Percentiles rank a stretch among this genome's conserved stretches.
Evolutionary conservation across 179 eudicot genomes (phyloP).

Genomic region (Gypsophila paniculata): DNA sequence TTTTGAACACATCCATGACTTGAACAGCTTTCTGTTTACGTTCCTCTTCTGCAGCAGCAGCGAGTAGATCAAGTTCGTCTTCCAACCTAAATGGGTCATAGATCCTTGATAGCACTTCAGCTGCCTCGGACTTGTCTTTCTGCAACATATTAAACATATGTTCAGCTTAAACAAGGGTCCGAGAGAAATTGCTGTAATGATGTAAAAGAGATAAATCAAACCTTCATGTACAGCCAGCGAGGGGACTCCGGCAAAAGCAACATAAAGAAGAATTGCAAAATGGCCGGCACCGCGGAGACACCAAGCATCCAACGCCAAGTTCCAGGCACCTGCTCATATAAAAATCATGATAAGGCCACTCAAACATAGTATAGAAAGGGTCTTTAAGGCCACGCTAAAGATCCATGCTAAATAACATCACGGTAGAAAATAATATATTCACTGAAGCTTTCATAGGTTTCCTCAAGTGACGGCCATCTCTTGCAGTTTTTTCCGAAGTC

Average conservation of each 20-base stretch:
- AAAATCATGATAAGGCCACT: background rate
- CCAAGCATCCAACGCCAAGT: slow-evolving; percentile 99
- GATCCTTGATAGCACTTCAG: slow-evolving; percentile 67
- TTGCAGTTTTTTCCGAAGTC: background rate
- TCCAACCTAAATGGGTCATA: slow-evolving; percentile 79
- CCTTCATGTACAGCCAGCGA: slow-evolving; percentile 94
- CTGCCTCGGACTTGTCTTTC: slow-evolving; percentile 68
- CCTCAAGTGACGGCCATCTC: background rate
- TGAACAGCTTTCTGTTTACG: slow-evolving; percentile 36
- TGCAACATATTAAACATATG: slow-evolving; percentile 24
- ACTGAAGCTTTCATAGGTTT: background rate
- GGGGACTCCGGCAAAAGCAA: slow-evolving; percentile 78
- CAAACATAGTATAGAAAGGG: background rate
- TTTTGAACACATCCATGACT: slow-evolving; percentile 52
- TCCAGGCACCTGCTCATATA: slow-evolving; percentile 61
- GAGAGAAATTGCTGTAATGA: background rate
- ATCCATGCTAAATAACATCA: background rate
- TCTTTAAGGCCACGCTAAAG: background rate
- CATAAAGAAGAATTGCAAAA: slow-evolving; percentile 74
- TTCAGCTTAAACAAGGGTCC: background rate
- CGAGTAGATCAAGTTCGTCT: slow-evolving; percentile 74
- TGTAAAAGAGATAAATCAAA: slow-evolving; percentile 20
- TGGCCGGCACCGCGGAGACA: slow-evolving; percentile 74
- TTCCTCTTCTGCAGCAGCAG: slow-evolving; percentile 71
- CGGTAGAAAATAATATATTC: background rate